Evolutionary conservation across 1,139 yeast species (phyloP).

Genomic region (Taiozyma sp.): DNA sequence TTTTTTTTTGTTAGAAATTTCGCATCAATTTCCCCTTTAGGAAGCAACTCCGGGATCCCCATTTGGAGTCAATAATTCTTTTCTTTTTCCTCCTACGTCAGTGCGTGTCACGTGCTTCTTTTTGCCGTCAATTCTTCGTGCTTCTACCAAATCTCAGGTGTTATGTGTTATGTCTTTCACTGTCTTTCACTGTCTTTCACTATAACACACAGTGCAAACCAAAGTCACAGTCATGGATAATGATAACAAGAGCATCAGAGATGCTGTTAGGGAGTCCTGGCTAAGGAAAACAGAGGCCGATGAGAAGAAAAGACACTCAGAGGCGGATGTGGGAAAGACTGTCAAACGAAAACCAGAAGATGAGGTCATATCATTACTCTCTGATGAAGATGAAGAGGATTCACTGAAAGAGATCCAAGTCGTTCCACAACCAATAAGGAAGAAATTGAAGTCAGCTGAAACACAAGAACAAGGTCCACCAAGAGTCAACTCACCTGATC

Average conservation of each 20-base stretch:
- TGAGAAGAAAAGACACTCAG: neutral
- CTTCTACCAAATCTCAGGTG: too few relatives aligned
- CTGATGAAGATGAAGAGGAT: constrained; percentile 11
- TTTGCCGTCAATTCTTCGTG: too few relatives aligned
- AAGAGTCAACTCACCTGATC: neutral
- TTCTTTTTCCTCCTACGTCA: too few relatives aligned
- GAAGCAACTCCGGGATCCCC: neutral
- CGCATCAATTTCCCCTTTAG: neutral
- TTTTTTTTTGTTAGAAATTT: too few relatives aligned
- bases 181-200: too few relatives aligned
- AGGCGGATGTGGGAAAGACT: neutral
- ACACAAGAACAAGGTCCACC: neutral
- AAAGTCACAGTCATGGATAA: neutral
- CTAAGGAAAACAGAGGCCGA: constrained; percentile 58
- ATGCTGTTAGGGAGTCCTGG: constrained; percentile 90
- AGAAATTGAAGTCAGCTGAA: neutral
- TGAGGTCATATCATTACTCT: constrained; percentile 5
- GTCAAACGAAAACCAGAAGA: neutral
- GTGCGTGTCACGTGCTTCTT: too few relatives aligned
- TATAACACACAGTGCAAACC: too few relatives aligned
- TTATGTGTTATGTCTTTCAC: neutral
- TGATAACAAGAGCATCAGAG: constrained; percentile 51
- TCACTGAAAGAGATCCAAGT: neutral
- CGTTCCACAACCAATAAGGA: neutral
- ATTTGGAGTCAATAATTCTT: neutral